Base-by-base conservation (phyloP, 768 basidiomycete species). In the Suillus placidus region DNA sequence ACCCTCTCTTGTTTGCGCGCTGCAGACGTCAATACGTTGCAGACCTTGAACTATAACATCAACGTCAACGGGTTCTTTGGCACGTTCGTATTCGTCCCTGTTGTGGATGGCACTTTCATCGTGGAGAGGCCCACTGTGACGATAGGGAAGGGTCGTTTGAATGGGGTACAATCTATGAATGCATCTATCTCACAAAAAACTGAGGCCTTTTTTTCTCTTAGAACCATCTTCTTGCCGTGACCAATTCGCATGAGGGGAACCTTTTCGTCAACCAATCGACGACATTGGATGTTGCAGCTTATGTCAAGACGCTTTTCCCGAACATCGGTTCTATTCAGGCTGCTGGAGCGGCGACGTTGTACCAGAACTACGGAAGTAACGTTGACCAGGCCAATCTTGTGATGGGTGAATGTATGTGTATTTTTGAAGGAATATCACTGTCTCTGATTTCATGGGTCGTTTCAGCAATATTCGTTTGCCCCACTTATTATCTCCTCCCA, bases 381-480 rank as follows among this genome's bases (percentile, higher is more conserved):
- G 42, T 20, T 9, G 20, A 20, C 18, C 42, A 43, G 18, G 42
- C 20, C 20, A 20, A 43, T 8, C 42, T 43, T 9, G 20, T 43
- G 18, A 43, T 43, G 20, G 18, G 42, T 1, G 40, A 43, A 4
- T 43, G 42, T 43, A 43, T 8, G 42, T 43, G 20, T 43, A 7
- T 43, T 8, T 43, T 52, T 4, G 14, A 32, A 16, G 23, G 12
- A 12, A 32, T 16, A 30, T 32, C 30, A 3, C 3, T 52, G 0
- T 18, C 14, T 8, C 30, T 52, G 6, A 32, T 52, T 52, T 52
- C 30, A 32, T 32, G 30, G 16, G 30, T 18, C 30, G 30, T 7
- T 32, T 52, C 6, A 78, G 77, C 76, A 0, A 76, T 77, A 40
- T 69, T 76, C 37, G 63, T 69, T 13, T 75, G 72, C 54, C 71